Base-by-base conservation (phyloP, 2,329 filamentous ascomycete genomes). In the Diaporthe nobilis region DNA sequence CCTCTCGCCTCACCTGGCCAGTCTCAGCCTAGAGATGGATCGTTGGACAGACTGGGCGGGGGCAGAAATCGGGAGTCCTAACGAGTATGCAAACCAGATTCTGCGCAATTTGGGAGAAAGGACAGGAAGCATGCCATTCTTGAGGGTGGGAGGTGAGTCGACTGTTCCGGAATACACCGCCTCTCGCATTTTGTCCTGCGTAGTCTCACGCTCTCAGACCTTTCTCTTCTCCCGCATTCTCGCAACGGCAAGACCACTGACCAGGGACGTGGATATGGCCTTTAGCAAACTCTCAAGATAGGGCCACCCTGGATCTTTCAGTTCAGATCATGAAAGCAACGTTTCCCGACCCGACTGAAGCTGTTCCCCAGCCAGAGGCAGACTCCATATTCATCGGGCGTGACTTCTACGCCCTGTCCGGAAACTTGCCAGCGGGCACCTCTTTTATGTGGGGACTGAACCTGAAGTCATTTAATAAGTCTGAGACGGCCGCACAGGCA, bases 1-100 rank as follows among this genome's bases (percentile, higher is more conserved):
- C 20, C 61, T 67, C 28, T 67, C 42, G 28, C 61, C 61, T 49
- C 61, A 67, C 10, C 61, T 67, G 17, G 61, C 61, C 20, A 67
- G 61, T 67, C 25, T 67, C 10, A 51, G 61, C 12, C 15, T 67
- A 49, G 61, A 67, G 42, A 37, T 67, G 61, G 61, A 51, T 44
- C 28, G 61, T 37, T 67, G 61, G 61, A 67, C 61, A 34, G 44
- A 34, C 42, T 37, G 42, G 61, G 61, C 61, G 28, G 61, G 61
- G n/a, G 42, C 61, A 67, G 61, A 67, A 51, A 67, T 67, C 13
- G 61, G 61, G 7, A 20, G 37, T 22, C 63, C 63, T 12, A 51
- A 68, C 8, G 63, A 39, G 10, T 68, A 51, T 37, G 44, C 51
- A 1, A 68, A 68, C 31, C 44, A 37, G 63, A 47, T 68, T 25